phyloP scores from a whole-genome alignment of 352 stramenopile species.

The Phytophthora agathidicida region DNA sequence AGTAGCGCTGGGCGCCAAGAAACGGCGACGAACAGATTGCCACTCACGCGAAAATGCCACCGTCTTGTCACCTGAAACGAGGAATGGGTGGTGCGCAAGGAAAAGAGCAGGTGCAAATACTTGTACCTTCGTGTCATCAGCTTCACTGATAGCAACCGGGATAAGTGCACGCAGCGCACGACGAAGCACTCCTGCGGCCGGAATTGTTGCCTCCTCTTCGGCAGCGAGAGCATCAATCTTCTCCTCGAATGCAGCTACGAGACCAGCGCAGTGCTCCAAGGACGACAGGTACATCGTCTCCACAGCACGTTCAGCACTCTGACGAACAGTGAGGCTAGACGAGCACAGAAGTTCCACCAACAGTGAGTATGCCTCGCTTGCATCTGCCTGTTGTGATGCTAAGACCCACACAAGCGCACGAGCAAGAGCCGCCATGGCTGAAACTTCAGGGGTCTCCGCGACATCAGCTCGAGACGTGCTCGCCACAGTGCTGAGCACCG shows the following conservation, averaged over 20 bases:
- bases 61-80: slow-evolving; percentile 65
- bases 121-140: slow-evolving; percentile 37
- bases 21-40: slow-evolving; percentile 64
- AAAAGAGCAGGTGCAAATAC: slow-evolving; percentile 65
- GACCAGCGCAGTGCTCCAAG: slow-evolving; percentile 55
- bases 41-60: slow-evolving; percentile 68
- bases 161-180: slow-evolving; percentile 65
- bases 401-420: slow-evolving; percentile 72
- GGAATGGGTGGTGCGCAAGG: slow-evolving; percentile 74
- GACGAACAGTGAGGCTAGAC: slow-evolving; percentile 53
- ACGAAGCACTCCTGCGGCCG: slow-evolving; percentile 62
- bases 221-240: slow-evolving; percentile 56
- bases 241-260: slow-evolving; percentile 60
- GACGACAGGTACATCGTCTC: slow-evolving; percentile 59
- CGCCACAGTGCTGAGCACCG: slow-evolving; percentile 40
- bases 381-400: slow-evolving; percentile 60
- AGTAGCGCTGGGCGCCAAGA: slow-evolving; percentile 39
- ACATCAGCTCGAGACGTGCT: slow-evolving; percentile 21
- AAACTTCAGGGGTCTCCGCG: slow-evolving; percentile 58
- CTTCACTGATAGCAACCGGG: slow-evolving; percentile 38
- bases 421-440: slow-evolving; percentile 57
- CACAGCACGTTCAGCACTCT: slow-evolving; percentile 53
- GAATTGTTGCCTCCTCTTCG: slow-evolving; percentile 50
- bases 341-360: slow-evolving; percentile 68
- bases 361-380: slow-evolving; percentile 54